Base-by-base conservation (phyloP, 1,284 basidiomycete genomes). In the Apiotrichum laibachii region DNA sequence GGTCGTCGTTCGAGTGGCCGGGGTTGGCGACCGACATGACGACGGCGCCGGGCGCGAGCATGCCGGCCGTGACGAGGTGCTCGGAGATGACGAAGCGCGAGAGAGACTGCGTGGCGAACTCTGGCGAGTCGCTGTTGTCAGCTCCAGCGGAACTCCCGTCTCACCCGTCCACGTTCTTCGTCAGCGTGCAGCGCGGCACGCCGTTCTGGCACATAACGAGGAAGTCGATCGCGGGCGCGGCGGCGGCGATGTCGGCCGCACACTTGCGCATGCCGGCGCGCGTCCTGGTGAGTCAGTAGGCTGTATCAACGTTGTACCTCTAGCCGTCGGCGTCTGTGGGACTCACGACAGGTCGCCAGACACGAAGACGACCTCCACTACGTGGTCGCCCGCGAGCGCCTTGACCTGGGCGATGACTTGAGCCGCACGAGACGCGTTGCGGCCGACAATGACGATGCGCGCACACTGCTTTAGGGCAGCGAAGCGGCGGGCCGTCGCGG, bases 31-130 rank as follows among this genome's bases (percentile, higher is more conserved):
- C 53, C 42, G 57, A 54, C 16, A 66, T 46, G 26, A 66, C 57
- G 26, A 35, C 50, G 9, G 61, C 59, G 31, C 47, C 52, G 1
- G 13, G 12, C n/a, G 48, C 19, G 11, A 66, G 55, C 31, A 22
- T 11, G 22, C 47, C 22, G 18, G 40, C 44, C 5, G 10, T 19
- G 18, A 48, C 49, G 21, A 66, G 50, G 37, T 57, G 50, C 53
- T 59, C 54, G 22, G 59, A 31, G 19, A 66, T 37, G 40, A 55
- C 50, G 53, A 63, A 66, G 34, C 64, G 61, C 13, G 64, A 66
- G 15, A 57, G 10, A 1, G 54, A 53, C 50, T 66, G 64, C 34
- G 63, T 48, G 12, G 59, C 53, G 42, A 61, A 66, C 7, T 18
- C 44, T 4, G 19, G 7, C 7, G 15, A 44, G 45, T 43, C n/a